Conservation (phyloP, 768 basidiomycete genomes). For the Leccinum sublutescens region DNA sequence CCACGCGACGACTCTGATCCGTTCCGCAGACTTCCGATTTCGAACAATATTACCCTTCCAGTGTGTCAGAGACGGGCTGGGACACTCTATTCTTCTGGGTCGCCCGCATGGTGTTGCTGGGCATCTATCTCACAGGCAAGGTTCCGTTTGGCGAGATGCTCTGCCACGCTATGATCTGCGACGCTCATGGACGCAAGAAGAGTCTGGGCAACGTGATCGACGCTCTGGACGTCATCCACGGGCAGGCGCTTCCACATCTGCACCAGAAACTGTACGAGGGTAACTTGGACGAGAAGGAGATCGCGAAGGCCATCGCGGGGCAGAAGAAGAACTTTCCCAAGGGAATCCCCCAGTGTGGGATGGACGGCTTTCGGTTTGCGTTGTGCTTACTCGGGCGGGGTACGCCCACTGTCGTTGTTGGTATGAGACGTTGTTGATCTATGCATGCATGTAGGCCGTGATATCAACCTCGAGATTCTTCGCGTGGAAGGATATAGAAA, state of each 20-base stretch:
- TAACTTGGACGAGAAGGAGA: slow-evolving; percentile 83
- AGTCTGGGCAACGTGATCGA: slow-evolving; percentile 97
- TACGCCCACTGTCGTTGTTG: slow-evolving; percentile 27
- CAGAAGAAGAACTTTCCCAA: slow-evolving; percentile 97
- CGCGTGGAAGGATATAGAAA: slow-evolving; percentile 98
- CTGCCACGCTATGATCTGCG: slow-evolving; percentile 98
- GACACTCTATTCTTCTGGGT: slow-evolving; percentile 99
- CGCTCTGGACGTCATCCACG: slow-evolving; percentile 88
- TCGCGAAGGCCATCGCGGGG: slow-evolving; percentile 83
- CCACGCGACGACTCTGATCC: slow-evolving; percentile 4
- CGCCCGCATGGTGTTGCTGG: slow-evolving; percentile 97
- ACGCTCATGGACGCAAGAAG: slow-evolving; percentile 98
- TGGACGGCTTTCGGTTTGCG: slow-evolving; percentile 89
- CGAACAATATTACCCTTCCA: slow-evolving; percentile 80
- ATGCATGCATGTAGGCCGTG: slow-evolving; percentile 61
- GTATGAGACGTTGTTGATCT: not conserved
- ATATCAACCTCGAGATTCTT: slow-evolving; percentile 95
- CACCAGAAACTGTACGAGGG: slow-evolving; percentile 35
- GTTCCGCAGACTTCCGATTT: slow-evolving; percentile 59
- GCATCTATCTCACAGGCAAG: slow-evolving; percentile 80
- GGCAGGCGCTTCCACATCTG: no score
- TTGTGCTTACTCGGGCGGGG: slow-evolving; percentile 92
- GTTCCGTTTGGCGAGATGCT: slow-evolving; percentile 95
- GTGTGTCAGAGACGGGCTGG: slow-evolving; percentile 96
- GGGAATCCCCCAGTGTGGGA: slow-evolving; percentile 98